Percentiles rank a stretch among this genome's conserved stretches.
Conservation (phyloP, 2,329 filamentous ascomycete species). For the Pseudopithomyces maydicus region DNA sequence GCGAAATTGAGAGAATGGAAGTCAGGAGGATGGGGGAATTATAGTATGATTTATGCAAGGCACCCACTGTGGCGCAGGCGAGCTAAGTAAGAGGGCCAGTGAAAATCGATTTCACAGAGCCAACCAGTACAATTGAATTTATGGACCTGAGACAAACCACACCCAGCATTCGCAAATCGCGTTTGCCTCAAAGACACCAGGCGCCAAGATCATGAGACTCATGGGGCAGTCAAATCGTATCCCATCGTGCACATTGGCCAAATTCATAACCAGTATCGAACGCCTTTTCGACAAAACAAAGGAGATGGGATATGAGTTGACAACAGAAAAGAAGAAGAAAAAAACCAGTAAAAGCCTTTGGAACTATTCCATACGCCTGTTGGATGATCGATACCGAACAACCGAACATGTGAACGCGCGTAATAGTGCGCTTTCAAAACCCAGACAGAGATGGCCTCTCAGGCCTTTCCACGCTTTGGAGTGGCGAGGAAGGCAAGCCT, state of each 20-base stretch:
- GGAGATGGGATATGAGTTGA: not conserved
- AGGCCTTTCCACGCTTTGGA: constrained; percentile 43
- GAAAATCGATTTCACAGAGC: not conserved
- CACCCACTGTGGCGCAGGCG: not conserved
- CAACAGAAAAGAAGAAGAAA: not conserved
- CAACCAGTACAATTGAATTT: too few relatives aligned
- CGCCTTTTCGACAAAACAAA: not conserved
- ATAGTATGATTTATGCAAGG: not conserved
- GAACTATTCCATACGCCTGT: not conserved
- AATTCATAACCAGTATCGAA: not conserved
- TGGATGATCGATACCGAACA: not conserved
- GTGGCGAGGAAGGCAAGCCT: constrained; percentile 46
- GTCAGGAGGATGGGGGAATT: not conserved
- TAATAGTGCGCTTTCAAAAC: not conserved
- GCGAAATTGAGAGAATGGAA: not conserved
- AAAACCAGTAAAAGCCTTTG: not conserved
- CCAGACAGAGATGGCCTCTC: not conserved
- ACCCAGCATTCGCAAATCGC: not conserved
- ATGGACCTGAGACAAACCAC: not conserved
- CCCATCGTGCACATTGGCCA: constrained; percentile 3
- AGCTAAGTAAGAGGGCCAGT: not conserved
- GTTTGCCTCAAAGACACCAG: not conserved
- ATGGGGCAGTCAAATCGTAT: not conserved
- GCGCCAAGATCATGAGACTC: not conserved
- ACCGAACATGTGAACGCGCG: not conserved